Percentiles rank a stretch among this genome's conserved stretches.
These are phyloP conservation scores for Bassia scoparia DNA, from an alignment of 148 eudicot species.

Conservation along the genomic window DNA sequence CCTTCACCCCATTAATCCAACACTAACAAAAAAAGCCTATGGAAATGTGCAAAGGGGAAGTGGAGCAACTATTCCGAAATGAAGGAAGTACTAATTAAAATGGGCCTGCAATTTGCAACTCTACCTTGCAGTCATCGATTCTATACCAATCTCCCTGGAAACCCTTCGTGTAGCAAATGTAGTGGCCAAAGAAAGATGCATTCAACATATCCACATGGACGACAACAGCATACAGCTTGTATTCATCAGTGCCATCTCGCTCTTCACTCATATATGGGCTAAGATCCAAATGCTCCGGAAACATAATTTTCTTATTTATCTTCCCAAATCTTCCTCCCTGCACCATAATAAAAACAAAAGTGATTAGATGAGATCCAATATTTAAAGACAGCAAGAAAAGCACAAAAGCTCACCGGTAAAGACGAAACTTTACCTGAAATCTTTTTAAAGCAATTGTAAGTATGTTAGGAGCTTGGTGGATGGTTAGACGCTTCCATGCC, in stretches of 20 bases:
- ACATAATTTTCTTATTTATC: conserved; percentile 79
- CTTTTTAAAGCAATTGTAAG: conserved; percentile 91
- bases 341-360: conserved; percentile 20
- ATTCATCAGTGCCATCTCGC: conserved; percentile 53
- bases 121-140: conserved; percentile 91
- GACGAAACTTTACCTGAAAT: conserved; percentile 60
- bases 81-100: no score
- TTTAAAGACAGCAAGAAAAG: background rate
- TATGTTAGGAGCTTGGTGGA: conserved; percentile 75
- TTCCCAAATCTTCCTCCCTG: conserved; percentile 98
- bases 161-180: conserved; percentile 79
- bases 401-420: background rate
- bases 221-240: conserved; percentile 80
- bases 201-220: conserved; percentile 96
- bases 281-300: conserved; percentile 74
- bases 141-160: conserved; percentile 81
- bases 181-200: conserved; percentile 92
- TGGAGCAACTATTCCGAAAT: no score
- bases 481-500: conserved; percentile 78
- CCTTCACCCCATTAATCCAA: no score
- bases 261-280: conserved; percentile 78
- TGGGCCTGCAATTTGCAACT: background rate
- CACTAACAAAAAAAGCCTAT: no score
- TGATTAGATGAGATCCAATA: background rate
- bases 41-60: no score